phyloP scores from a whole-genome alignment of 2,329 filamentous ascomycete species.

The Thermoascus crustaceus region DNA sequence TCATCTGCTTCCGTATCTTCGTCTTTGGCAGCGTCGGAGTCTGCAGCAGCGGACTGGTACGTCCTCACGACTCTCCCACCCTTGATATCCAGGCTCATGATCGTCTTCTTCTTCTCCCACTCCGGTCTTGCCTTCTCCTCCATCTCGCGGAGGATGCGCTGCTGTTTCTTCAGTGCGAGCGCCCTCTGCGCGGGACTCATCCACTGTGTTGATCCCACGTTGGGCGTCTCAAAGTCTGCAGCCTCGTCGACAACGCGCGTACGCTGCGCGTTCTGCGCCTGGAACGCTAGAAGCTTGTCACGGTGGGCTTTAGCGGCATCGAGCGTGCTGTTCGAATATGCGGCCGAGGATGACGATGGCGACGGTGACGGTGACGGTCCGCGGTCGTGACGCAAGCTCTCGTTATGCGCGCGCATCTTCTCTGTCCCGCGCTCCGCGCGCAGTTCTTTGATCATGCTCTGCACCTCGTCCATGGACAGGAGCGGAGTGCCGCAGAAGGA shows the following conservation, averaged over 20 bases:
- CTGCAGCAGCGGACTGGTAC: conserved; percentile 27
- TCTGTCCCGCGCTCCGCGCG: conserved; percentile 80
- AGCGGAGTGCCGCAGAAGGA: conserved; percentile 78
- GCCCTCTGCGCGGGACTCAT: conserved; percentile 75
- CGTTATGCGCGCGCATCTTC: conserved; percentile 73
- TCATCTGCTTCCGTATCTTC: conserved; percentile 12
- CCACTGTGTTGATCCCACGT: conserved; percentile 64
- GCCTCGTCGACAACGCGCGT: conserved; percentile 85
- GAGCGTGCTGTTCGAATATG: too few species aligned
- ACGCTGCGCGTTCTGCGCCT: conserved; percentile 74
- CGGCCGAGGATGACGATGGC: too few species aligned
- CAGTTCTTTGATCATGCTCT: conserved; percentile 76
- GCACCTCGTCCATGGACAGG: conserved; percentile 63
- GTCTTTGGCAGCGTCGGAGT: conserved; percentile 16
- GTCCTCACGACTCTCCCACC: conserved; percentile 64
- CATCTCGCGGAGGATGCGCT: conserved; percentile 73
- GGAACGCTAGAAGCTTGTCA: conserved; percentile 72
- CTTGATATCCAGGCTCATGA: conserved; percentile 76
- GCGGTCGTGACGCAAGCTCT: conserved; percentile 29
- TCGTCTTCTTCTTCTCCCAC: conserved; percentile 78
- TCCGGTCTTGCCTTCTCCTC: conserved; percentile 79
- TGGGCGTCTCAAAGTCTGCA: conserved; percentile 59
- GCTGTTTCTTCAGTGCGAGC: conserved; percentile 73
- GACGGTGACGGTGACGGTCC: conserved; percentile 22
- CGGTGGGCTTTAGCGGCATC: conserved; percentile 67